Base-by-base conservation (phyloP, 2,329 filamentous ascomycete species). In the Celoporthe dispersa region DNA sequence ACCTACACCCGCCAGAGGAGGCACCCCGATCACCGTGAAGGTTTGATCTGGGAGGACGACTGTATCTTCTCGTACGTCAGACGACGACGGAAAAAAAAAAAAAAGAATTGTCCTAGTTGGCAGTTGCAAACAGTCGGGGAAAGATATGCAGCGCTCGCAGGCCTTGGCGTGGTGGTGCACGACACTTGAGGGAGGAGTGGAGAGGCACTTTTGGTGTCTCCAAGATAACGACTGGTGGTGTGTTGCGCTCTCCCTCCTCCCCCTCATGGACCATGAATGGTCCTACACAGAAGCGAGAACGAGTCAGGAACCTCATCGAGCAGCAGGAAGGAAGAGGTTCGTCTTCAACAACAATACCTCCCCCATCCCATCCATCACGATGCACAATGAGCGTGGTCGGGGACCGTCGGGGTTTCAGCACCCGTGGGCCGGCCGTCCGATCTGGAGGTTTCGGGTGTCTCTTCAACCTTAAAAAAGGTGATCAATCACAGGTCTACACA, bases 361-460 rank as follows among this genome's bases (percentile, higher is more conserved):
- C 25, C 25, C 22, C 22, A 22, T 25, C 11, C 16, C 5, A 48
- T 48, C 19, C 44, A 48, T 48, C 44, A n/a, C 44, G 44, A 48
- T 57, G 14, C 28, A 57, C 53, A 33, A 57, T 31, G 28, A 57
- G 28, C 16, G 53, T 31, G 25, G 53, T 57, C 53, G 53, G 53
- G 25, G 28, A 57, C 25, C 53, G 53, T 57, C 53, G 53, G 53
- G 53, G 53, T 16, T 57, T 57, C 53, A 57, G 14, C 51, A 57
- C 25, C 44, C 44, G 44, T 48, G 44, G 19, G n/a, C 44, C 53
- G 25, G 25, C 53, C 25, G 53, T 16, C 53, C 28, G 28, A 31
- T 31, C 53, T 28, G 31, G 19, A 57, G 53, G 28, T 57, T 31
- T 57, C 53, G 25, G 53, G 53, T 31, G 25, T 16, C 53, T 57